Conservation (phyloP, 2,329 filamentous ascomycete genomes). For the Whalleya microplaca region DNA sequence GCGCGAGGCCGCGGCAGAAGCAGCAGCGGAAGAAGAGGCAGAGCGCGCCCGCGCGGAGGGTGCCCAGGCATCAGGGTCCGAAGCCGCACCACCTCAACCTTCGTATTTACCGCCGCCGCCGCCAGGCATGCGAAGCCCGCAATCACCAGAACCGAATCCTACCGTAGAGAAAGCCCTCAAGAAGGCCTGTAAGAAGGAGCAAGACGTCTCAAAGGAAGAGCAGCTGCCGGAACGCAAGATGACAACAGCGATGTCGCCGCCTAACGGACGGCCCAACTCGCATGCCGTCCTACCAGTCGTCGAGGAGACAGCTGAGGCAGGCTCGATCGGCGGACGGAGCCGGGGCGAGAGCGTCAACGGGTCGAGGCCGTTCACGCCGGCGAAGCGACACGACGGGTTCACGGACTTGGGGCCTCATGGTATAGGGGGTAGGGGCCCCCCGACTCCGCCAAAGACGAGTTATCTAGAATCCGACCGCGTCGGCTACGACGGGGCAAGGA, state of each 20-base stretch:
- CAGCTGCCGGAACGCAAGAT: constrained; percentile 38
- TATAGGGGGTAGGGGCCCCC: constrained; percentile 42
- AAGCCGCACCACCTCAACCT: constrained; percentile 30
- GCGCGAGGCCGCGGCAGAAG: constrained; percentile 57
- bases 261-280: constrained; percentile 32
- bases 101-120: constrained; percentile 38
- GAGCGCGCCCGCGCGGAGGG: constrained; percentile 19
- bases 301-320: constrained; percentile 82
- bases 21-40: constrained; percentile 33
- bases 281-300: constrained; percentile 73
- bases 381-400: constrained; percentile 40
- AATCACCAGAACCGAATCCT: constrained; percentile 37
- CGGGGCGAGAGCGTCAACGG: constrained; percentile 47
- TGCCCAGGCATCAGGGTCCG: constrained; percentile 8
- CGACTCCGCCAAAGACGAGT: constrained; percentile 51
- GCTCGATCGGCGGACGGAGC: constrained; percentile 65
- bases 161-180: constrained; percentile 35
- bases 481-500: constrained; percentile 44
- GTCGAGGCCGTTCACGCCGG: constrained; percentile 40
- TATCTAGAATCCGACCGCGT: constrained; percentile 48
- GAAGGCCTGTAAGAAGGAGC: constrained; percentile 35
- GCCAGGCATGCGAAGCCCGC: constrained; percentile 36
- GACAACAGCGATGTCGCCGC: constrained; percentile 31
- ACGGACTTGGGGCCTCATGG: constrained; percentile 38
- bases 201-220: constrained; percentile 36